A percentile compares a stretch with the other conserved stretches of the same genome.
phyloP scores from a whole-genome alignment of 139 green algal species.

The Astrephomene gubernaculifera region DNA sequence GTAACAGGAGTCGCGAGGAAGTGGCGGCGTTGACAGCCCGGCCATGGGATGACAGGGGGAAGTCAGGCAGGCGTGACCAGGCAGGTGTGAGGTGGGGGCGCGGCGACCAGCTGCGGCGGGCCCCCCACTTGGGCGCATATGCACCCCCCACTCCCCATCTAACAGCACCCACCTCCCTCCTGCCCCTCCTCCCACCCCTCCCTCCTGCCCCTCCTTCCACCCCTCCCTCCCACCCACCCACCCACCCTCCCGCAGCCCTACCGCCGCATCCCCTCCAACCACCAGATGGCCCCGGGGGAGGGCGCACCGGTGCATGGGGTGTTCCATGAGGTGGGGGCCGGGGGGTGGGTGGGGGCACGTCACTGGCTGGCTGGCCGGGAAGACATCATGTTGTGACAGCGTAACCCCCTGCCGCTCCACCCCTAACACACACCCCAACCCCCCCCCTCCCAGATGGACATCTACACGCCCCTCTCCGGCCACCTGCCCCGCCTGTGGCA shows the following conservation, averaged over 20 bases:
- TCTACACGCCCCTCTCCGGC: constrained; percentile 39
- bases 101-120: too few species aligned
- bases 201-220: too few species aligned
- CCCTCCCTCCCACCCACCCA: not conserved
- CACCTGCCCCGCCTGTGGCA: constrained; percentile 71
- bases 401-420: not conserved
- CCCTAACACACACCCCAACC: not conserved
- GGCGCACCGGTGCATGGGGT: constrained; percentile 14
- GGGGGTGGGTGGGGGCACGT: not conserved
- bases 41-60: too few species aligned
- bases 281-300: not conserved
- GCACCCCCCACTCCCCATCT: too few species aligned
- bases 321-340: constrained; percentile 30
- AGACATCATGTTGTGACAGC: not conserved
- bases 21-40: too few species aligned
- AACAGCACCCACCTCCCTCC: too few species aligned
- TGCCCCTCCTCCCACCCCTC: too few species aligned
- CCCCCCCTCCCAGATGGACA: constrained; percentile 38
- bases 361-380: not conserved
- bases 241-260: not conserved
- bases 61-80: too few species aligned
- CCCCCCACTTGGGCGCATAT: too few species aligned
- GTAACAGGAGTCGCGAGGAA: too few species aligned
- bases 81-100: too few species aligned
- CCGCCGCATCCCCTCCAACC: not conserved